Conservation (phyloP, 2,329 filamentous ascomycete species). For the Neonectria faginata region DNA sequence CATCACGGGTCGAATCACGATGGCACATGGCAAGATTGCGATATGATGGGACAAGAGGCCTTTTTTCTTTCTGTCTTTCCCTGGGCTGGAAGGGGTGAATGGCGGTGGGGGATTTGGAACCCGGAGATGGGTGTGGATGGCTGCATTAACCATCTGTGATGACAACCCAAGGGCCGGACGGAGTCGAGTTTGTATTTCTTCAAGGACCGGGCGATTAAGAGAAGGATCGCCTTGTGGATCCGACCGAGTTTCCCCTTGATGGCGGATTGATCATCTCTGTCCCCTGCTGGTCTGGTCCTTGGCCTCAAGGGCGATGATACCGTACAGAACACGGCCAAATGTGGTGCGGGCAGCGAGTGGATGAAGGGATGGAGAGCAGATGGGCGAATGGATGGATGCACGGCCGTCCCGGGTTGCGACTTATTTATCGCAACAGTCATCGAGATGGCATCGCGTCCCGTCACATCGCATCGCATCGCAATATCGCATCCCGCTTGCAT, state of each 20-base stretch:
- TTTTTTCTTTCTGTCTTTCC: background rate
- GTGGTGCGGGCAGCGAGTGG: slow-evolving; percentile 10
- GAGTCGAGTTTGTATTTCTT: background rate
- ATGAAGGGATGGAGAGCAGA: slow-evolving; percentile 20
- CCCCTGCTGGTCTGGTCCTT: slow-evolving; percentile 6
- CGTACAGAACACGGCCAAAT: background rate
- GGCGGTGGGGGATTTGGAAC: slow-evolving; percentile 12
- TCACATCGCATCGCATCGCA: slow-evolving; percentile 18
- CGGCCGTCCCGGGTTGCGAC: slow-evolving; percentile 6
- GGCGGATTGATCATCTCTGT: slow-evolving; percentile 29
- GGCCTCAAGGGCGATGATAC: slow-evolving; percentile 8
- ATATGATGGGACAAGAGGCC: slow-evolving; percentile 20
- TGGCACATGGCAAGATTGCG: slow-evolving; percentile 30
- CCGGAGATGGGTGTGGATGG: slow-evolving; percentile 28
- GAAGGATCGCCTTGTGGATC: slow-evolving; percentile 41
- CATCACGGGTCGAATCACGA: slow-evolving; percentile 43
- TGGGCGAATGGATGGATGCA: slow-evolving; percentile 18
- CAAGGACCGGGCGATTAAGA: slow-evolving; percentile 21
- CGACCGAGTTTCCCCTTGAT: slow-evolving; percentile 37
- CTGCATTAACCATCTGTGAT: slow-evolving; percentile 23
- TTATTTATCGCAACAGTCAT: background rate
- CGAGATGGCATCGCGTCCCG: slow-evolving; percentile 14
- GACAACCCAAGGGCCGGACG: background rate
- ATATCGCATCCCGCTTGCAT: slow-evolving; percentile 5
- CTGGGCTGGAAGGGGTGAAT: slow-evolving; percentile 22